phyloP scores from a whole-genome alignment of 768 basidiomycete genomes.

The Boletus speciosus region DNA sequence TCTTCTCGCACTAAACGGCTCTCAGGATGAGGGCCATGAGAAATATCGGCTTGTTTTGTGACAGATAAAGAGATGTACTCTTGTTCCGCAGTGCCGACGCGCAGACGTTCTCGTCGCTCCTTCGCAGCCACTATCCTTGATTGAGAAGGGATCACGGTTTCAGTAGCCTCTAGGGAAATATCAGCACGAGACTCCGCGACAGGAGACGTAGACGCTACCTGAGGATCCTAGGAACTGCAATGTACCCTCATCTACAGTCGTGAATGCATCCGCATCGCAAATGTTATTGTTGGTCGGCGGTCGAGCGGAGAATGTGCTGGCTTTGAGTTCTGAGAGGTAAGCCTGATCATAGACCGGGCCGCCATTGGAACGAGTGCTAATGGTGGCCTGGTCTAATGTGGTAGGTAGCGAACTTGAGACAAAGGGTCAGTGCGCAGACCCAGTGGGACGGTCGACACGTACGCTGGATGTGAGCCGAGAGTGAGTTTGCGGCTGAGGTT shows the following conservation, averaged over 20 bases:
- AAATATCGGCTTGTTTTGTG: constrained; percentile 47
- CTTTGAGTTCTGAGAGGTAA: constrained; percentile 75
- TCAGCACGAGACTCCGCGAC: not conserved
- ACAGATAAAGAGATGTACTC: constrained; percentile 82
- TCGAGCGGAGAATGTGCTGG: constrained; percentile 62
- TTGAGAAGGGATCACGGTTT: constrained; percentile 61
- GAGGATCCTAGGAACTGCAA: constrained; percentile 29
- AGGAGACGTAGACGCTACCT: constrained; percentile 22
- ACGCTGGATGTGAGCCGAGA: constrained; percentile 55
- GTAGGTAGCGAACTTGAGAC: constrained; percentile 38
- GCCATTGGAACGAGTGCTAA: constrained; percentile 41
- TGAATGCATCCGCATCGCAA: constrained; percentile 50
- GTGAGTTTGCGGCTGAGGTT: constrained; percentile 65
- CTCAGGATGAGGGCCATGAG: constrained; percentile 78
- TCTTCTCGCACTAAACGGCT: constrained; percentile 82
- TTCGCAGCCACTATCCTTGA: constrained; percentile 71
- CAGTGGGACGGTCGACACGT: constrained; percentile 6
- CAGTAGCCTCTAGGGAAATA: constrained; percentile 32
- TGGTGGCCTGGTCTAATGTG: constrained; percentile 53
- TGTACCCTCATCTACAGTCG: constrained; percentile 39
- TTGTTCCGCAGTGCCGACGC: constrained; percentile 49
- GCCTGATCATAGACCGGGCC: constrained; percentile 69
- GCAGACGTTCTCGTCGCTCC: constrained; percentile 69
- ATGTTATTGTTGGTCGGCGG: constrained; percentile 37
- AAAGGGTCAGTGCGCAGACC: constrained; percentile 7